Percentiles rank a stretch among this genome's conserved stretches.
Evolutionary conservation across 768 basidiomycete species (phyloP).

Genomic region (Tricholoma furcatifolium): DNA sequence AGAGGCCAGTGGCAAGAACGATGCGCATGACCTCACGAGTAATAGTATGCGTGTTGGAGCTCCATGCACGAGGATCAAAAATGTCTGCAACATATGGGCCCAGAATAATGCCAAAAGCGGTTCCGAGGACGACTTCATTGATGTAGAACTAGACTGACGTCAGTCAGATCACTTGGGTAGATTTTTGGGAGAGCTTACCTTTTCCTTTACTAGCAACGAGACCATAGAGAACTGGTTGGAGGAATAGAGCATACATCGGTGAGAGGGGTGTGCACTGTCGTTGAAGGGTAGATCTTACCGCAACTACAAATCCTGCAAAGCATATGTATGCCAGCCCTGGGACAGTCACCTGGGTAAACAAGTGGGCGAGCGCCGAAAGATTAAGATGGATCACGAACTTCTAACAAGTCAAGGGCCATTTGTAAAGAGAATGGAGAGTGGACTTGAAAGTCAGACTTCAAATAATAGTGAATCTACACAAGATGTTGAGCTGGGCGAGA

Average conservation of each 20-base stretch:
- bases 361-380: conserved; percentile 21
- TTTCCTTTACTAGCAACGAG: conserved; percentile 82
- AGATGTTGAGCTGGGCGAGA: too few relatives aligned
- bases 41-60: conserved; percentile 37
- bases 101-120: conserved; percentile 60
- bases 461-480: too few relatives aligned
- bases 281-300: conserved; percentile 5
- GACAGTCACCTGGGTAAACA: conserved; percentile 43
- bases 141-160: conserved; percentile 60
- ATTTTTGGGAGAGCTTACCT: conserved; percentile 35
- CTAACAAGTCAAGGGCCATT: conserved; percentile 22
- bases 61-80: conserved; percentile 82
- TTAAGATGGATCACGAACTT: conserved; percentile 27
- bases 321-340: conserved; percentile 60
- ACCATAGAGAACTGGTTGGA: conserved; percentile 77
- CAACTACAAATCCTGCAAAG: conserved; percentile 47
- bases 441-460: too few relatives aligned
- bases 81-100: conserved; percentile 72
- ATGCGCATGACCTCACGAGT: conserved; percentile 49
- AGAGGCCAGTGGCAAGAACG: conserved; percentile 88
- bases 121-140: conserved; percentile 93
- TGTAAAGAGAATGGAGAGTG: too few relatives aligned
- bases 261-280: too few relatives aligned
- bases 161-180: neutral
- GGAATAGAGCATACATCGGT: neutral